phyloP scores from a whole-genome alignment of 192 early-diverging fungal genomes.

The Linnemannia elongata region DNA sequence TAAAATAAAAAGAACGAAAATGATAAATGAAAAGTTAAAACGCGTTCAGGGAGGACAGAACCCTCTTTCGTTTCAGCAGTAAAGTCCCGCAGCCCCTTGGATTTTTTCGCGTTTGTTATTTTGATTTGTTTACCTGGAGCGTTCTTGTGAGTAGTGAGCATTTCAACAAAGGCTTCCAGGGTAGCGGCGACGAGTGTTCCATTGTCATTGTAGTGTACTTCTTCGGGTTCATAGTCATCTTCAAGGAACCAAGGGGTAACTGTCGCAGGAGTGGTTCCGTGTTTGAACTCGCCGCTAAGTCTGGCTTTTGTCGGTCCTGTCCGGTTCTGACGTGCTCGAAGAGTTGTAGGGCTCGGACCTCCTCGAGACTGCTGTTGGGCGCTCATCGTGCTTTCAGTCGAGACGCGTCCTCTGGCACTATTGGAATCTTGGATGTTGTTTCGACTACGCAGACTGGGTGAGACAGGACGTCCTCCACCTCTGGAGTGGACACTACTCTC shows the following conservation, averaged over 20 bases:
- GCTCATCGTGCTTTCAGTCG: conserved; percentile 31
- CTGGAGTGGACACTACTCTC: conserved; percentile 9
- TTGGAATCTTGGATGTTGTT: neutral
- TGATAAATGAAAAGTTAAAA: neutral
- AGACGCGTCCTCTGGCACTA: conserved; percentile 19
- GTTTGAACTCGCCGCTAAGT: conserved; percentile 16
- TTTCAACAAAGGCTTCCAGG: conserved; percentile 69
- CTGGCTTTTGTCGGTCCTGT: conserved; percentile 23
- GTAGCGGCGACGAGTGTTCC: conserved; percentile 70
- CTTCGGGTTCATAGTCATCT: conserved; percentile 65
- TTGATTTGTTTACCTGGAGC: conserved; percentile 26
- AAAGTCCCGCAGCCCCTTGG: neutral
- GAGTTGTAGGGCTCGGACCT: neutral
- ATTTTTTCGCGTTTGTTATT: neutral
- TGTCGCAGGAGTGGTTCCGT: neutral
- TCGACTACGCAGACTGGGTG: conserved; percentile 15
- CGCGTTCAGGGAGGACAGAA: neutral
- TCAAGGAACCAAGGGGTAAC: conserved; percentile 64
- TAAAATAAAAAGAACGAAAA: conserved; percentile 40
- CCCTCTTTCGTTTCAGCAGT: too few species aligned
- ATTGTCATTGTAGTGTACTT: conserved; percentile 70
- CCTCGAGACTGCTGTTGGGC: conserved; percentile 9
- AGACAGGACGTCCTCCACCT: conserved; percentile 15
- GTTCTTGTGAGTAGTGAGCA: conserved; percentile 72
- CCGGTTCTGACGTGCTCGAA: conserved; percentile 32